Percentiles rank a stretch among this genome's conserved stretches.
phyloP scores from a whole-genome alignment of 2,329 filamentous ascomycete genomes.

The Penicillium sclerotigenum region DNA sequence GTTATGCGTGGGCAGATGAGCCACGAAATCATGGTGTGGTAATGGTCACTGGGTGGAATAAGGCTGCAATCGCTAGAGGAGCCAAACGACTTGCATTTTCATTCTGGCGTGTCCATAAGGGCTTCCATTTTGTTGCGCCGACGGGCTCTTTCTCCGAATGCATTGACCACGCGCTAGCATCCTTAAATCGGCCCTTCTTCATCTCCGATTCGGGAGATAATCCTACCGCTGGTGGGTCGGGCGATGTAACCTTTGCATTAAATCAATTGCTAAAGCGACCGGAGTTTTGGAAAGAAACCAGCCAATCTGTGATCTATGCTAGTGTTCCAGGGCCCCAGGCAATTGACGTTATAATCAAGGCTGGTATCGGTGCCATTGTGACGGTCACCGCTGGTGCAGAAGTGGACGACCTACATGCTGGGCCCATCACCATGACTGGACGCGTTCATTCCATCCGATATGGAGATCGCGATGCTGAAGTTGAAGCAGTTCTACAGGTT shows the following conservation, averaged over 20 bases:
- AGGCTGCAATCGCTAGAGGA: slow-evolving; percentile 35
- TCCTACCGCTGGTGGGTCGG: slow-evolving; percentile 54
- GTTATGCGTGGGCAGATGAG: slow-evolving; percentile 57
- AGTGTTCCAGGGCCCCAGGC: slow-evolving; percentile 51
- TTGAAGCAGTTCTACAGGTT: slow-evolving; percentile 51
- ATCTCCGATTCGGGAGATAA: slow-evolving; percentile 58
- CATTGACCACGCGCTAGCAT: slow-evolving; percentile 46
- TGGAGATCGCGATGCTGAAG: slow-evolving; percentile 49
- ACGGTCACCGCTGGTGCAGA: slow-evolving; percentile 53
- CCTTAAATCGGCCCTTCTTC: slow-evolving; percentile 48
- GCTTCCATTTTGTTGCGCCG: slow-evolving; percentile 54
- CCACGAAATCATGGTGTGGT: slow-evolving; percentile 51
- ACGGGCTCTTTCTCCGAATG: slow-evolving; percentile 50
- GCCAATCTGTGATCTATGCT: slow-evolving; percentile 51
- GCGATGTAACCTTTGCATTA: slow-evolving; percentile 54
- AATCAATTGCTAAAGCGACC: slow-evolving; percentile 45
- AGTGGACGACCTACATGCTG: slow-evolving; percentile 49
- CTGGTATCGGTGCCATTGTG: slow-evolving; percentile 48
- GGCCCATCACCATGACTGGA: slow-evolving; percentile 52
- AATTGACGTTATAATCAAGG: slow-evolving; percentile 42
- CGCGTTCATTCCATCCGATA: slow-evolving; percentile 51
- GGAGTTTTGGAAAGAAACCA: slow-evolving; percentile 43
- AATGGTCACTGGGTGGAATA: slow-evolving; percentile 53
- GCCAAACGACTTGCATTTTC: slow-evolving; percentile 47
- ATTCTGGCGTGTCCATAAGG: slow-evolving; percentile 49